Conservation (phyloP, 2,329 filamentous ascomycete genomes). For the Coniochaeta hoffmannii region DNA sequence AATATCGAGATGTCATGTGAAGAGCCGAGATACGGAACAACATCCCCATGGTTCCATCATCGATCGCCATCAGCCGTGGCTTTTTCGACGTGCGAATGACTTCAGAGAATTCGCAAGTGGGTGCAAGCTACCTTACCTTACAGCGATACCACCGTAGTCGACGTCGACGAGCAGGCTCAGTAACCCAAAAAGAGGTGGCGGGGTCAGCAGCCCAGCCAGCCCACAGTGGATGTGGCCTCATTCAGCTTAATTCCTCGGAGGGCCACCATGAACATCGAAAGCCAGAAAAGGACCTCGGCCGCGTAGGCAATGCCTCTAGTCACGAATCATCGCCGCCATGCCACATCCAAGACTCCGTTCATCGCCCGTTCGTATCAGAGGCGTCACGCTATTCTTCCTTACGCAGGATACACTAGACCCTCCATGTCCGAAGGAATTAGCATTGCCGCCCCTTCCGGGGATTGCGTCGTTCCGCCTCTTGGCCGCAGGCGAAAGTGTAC, state of each 20-base stretch:
- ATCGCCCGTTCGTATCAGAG: neutral
- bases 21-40: no score
- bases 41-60: no score
- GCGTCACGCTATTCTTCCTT: neutral
- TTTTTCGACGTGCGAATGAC: neutral
- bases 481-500: neutral
- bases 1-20: no score
- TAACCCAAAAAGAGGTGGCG: no score
- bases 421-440: neutral
- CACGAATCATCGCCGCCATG: neutral
- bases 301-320: neutral
- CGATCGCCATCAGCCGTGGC: no score
- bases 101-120: neutral
- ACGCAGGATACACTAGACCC: no score
- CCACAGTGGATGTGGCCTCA: neutral
- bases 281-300: neutral
- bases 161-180: neutral
- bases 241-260: neutral
- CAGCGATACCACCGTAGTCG: neutral
- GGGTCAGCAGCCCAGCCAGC: neutral
- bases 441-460: neutral
- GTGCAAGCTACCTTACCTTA: neutral
- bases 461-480: neutral
- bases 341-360: neutral
- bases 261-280: neutral